Base-by-base conservation (phyloP, 2,329 filamentous ascomycete species). In the Emydomyces testavorans region DNA sequence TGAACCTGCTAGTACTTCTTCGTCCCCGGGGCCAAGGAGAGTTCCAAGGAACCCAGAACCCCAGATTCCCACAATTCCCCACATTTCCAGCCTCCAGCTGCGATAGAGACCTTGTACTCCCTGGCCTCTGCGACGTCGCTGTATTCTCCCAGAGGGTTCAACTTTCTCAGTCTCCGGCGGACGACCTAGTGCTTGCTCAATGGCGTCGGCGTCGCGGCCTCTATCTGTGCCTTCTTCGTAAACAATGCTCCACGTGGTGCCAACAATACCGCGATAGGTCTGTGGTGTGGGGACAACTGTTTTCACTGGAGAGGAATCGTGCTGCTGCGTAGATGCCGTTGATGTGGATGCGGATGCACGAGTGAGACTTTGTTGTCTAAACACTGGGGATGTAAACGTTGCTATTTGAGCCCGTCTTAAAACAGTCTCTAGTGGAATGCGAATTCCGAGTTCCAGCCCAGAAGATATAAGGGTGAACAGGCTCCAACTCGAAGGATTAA, bases 381-480 rank as follows among this genome's bases (percentile, higher is more conserved):
- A 53, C 28, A 78, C 76, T 1, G 74, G 73, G 11, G 73, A 73
- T 13, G 74, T 74, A 38, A 86, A 73, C 1, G 87, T 79, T 1
- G 81, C 74, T 50, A 92, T 82, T 65, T 98, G 92, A 4, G 86
- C 90, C 51, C 92, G 79, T 40, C 92, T 82, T 6, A 96, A 75
- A 13, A 94, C 84, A 0, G 90, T 96, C 67, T 98, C 92, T 3
- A 96, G 72, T 0, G 92, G 92, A 10, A 96, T 78, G 60, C 90
- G 89, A 55, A 94, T 66, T 58, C 92, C 84, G 26, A 96, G 77
- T 41, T 94, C 89, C 1, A 80, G 74, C 0, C 82, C 80, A 2
- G 85, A 88, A 11, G 85, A 80, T 55, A 85, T 73, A 66, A 96
- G 94, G 46, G 85, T 85, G 59, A 80, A 79, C 38, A 94, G 62